Percentiles rank a stretch among this genome's conserved stretches.
Evolutionary conservation across 441 rosid species (phyloP).

Genomic region (Dalechampia spathulata): DNA sequence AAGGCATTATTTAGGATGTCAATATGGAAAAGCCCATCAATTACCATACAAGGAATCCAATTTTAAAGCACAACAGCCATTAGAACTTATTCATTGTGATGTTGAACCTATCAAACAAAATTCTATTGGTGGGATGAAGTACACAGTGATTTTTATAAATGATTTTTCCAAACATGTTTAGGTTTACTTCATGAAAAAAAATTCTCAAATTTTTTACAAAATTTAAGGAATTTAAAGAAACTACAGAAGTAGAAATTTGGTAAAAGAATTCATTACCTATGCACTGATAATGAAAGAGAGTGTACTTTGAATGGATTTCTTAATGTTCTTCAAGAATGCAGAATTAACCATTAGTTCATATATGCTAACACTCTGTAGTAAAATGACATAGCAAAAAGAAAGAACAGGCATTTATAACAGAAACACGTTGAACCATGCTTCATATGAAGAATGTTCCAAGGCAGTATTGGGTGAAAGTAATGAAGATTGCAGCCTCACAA

Average conservation of each 20-base stretch:
- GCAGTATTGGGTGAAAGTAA: not conserved
- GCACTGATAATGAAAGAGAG: conserved; percentile 6
- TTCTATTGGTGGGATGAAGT: not conserved
- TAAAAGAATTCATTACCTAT: not conserved
- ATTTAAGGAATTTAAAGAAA: conserved; percentile 5
- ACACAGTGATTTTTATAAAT: conserved; percentile 11
- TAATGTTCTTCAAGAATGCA: too few relatives aligned
- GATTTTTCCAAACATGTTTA: conserved; percentile 5
- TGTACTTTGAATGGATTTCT: not conserved
- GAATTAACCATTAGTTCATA: too few relatives aligned
- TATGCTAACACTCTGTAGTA: not conserved
- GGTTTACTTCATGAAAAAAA: conserved; percentile 11
- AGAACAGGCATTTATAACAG: too few relatives aligned
- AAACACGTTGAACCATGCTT: too few relatives aligned
- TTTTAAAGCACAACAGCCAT: not conserved
- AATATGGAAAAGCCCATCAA: conserved; percentile 1
- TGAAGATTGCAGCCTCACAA: not conserved
- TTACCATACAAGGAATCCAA: conserved; percentile 4
- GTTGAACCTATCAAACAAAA: conserved; percentile 5
- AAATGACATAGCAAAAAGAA: not conserved
- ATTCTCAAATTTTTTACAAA: conserved; percentile 1
- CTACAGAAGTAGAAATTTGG: not conserved
- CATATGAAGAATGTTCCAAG: not conserved
- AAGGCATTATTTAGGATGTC: too few relatives aligned
- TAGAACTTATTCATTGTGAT: conserved; percentile 1